These are phyloP conservation scores for Veloporphyrellus conicus DNA, from an alignment of 1,284 basidiomycete species.

Conservation along the genomic window DNA sequence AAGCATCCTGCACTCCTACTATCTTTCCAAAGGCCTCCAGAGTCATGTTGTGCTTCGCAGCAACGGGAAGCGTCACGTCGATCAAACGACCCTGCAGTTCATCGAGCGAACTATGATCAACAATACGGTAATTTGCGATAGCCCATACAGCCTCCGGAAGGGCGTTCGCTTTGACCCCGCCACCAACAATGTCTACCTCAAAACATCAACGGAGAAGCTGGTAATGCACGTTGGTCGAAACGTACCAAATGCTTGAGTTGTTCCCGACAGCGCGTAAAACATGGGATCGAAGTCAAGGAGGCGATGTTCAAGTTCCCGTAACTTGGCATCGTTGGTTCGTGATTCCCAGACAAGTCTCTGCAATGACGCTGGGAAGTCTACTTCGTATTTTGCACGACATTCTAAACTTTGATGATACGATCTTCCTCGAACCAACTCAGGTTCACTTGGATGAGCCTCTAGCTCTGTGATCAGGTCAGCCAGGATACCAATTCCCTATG, in stretches of 20 bases:
- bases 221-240: not conserved
- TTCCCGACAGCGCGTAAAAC: slow-evolving; percentile 32
- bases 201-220: slow-evolving; percentile 1
- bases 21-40: slow-evolving; percentile 41
- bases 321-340: slow-evolving; percentile 25
- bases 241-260: slow-evolving; percentile 49
- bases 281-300: slow-evolving; percentile 28
- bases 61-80: slow-evolving; percentile 34
- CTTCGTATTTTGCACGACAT: slow-evolving; percentile 26
- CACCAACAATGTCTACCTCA: slow-evolving; percentile 37
- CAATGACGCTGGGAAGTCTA: slow-evolving; percentile 29
- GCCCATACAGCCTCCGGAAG: slow-evolving; percentile 40
- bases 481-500: slow-evolving; percentile 54
- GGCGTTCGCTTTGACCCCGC: slow-evolving; percentile 48
- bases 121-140: slow-evolving; percentile 43
- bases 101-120: slow-evolving; percentile 35
- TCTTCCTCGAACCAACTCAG: slow-evolving; percentile 33
- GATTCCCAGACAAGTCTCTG: slow-evolving; percentile 29
- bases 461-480: slow-evolving; percentile 47
- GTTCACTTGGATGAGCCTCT: slow-evolving; percentile 45
- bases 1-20: slow-evolving; percentile 16
- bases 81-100: slow-evolving; percentile 36
- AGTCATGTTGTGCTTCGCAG: slow-evolving; percentile 38
- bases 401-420: slow-evolving; percentile 27
- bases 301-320: slow-evolving; percentile 29